Percentiles rank a stretch among this genome's conserved stretches.
Evolutionary conservation across 2,329 filamentous ascomycete species (phyloP).

Genomic region (Grosmannia serpens): DNA sequence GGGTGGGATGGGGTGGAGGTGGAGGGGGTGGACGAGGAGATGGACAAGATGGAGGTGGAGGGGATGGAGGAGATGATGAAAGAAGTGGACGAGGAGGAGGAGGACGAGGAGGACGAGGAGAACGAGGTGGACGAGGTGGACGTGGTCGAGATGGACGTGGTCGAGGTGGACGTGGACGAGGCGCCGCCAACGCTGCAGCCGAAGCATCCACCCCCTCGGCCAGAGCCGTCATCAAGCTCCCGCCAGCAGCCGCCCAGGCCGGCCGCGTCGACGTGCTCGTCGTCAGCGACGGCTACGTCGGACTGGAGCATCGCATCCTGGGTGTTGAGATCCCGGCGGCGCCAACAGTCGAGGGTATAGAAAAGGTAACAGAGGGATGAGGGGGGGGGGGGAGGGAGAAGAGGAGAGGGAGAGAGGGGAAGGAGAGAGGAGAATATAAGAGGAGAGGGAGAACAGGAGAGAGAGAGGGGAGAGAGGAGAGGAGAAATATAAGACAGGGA

Average conservation of each 20-base stretch:
- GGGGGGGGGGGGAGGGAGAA: no score
- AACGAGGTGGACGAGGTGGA: not conserved
- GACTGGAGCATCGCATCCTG: conserved; percentile 46
- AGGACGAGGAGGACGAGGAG: not conserved
- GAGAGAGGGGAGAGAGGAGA: no score
- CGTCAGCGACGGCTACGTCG: conserved; percentile 79
- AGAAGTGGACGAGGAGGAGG: not conserved
- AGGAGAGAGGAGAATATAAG: no score
- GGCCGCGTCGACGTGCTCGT: conserved; percentile 63
- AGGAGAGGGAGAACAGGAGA: no score
- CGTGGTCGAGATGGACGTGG: conserved; percentile 16
- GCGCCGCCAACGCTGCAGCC: not conserved
- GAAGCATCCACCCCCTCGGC: conserved; percentile 27
- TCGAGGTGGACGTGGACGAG: conserved; percentile 17
- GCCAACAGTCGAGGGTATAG: conserved; percentile 35
- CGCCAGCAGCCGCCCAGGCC: conserved; percentile 32
- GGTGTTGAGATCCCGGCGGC: conserved; percentile 40
- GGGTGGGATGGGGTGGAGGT: conserved; percentile 56
- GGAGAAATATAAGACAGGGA: no score
- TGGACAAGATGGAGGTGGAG: not conserved
- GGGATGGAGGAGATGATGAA: not conserved
- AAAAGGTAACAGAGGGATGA: conserved; percentile 19
- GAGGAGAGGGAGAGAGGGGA: no score
- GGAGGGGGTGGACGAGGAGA: not conserved
- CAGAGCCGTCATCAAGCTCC: conserved; percentile 49